These are phyloP conservation scores for Blastocystis sp. DNA, from an alignment of 352 stramenopile species.

Conservation along the genomic window DNA sequence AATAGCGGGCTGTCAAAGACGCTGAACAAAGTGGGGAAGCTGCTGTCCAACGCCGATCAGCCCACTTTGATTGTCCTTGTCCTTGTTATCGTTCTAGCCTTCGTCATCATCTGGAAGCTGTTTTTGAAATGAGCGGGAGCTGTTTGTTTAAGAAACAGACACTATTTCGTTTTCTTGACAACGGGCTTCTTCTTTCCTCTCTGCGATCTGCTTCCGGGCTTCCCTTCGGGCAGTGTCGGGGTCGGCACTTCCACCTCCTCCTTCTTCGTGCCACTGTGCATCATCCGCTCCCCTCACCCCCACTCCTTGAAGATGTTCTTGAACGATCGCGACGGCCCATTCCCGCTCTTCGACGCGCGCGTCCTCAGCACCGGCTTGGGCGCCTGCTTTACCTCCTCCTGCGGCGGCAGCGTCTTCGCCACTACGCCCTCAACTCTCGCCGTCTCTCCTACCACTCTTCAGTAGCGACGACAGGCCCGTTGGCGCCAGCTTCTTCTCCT, in stretches of 20 bases:
- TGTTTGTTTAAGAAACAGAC: conserved; percentile 1
- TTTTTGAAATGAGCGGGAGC: background rate
- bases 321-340: conserved; percentile 16
- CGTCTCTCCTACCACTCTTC: background rate
- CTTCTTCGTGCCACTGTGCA: conserved; percentile 30
- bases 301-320: conserved; percentile 58
- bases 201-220: background rate
- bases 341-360: background rate
- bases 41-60: conserved; percentile 44
- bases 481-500: background rate
- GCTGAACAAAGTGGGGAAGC: conserved; percentile 36
- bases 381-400: background rate
- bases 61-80: conserved; percentile 15
- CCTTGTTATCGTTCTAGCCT: conserved; percentile 35
- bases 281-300: background rate
- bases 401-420: background rate
- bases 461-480: background rate
- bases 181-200: background rate
- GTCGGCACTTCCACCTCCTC: conserved; percentile 34
- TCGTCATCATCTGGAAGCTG: conserved; percentile 31
- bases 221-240: background rate
- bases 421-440: background rate
- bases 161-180: conserved; percentile 18
- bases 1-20: background rate
- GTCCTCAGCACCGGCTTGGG: background rate